phyloP scores from a whole-genome alignment of 148 eudicot species.

The Spergularia marina region DNA sequence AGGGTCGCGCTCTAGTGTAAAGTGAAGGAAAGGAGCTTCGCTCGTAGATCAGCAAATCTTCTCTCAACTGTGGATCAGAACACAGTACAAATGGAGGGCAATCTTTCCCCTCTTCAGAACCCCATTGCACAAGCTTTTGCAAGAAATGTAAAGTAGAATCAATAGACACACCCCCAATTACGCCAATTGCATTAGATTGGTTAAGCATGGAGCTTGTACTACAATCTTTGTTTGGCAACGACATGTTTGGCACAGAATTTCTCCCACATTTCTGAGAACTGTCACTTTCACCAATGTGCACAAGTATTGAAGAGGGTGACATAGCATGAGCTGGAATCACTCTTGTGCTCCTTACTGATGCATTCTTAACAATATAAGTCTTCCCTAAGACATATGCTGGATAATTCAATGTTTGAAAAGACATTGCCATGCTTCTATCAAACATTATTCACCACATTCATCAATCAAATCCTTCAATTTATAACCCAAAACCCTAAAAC shows the following conservation, averaged over 20 bases:
- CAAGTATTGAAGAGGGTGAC: slow-evolving; percentile 26
- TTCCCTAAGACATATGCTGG: slow-evolving; percentile 17
- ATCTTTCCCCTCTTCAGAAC: slow-evolving; percentile 38
- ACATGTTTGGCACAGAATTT: slow-evolving; percentile 24
- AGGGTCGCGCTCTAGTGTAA: slow-evolving; percentile 17
- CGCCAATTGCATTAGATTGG: slow-evolving; percentile 52
- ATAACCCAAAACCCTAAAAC: slow-evolving; percentile 9
- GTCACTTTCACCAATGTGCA: slow-evolving; percentile 32
- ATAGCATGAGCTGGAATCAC: slow-evolving; percentile 21
- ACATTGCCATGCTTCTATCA: slow-evolving; percentile 31
- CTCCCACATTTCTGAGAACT: slow-evolving; percentile 28
- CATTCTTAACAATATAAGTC: slow-evolving; percentile 14
- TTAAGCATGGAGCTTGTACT: slow-evolving; percentile 29
- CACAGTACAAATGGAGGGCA: slow-evolving; percentile 59
- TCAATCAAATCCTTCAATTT: slow-evolving; percentile 17
- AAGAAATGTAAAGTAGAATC: slow-evolving; percentile 49
- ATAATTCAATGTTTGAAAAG: slow-evolving; percentile 19
- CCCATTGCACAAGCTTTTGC: slow-evolving; percentile 44
- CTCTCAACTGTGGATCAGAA: slow-evolving; percentile 48
- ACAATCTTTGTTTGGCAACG: slow-evolving; percentile 21
- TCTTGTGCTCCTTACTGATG: slow-evolving; percentile 12
- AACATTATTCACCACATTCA: slow-evolving; percentile 23
- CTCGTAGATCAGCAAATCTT: slow-evolving; percentile 39
- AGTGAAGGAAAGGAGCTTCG: slow-evolving; percentile 33
- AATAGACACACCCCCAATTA: slow-evolving; percentile 58